Evolutionary conservation across 257 asterid genomes (phyloP).

Genomic region (Solanum clarkiae): DNA sequence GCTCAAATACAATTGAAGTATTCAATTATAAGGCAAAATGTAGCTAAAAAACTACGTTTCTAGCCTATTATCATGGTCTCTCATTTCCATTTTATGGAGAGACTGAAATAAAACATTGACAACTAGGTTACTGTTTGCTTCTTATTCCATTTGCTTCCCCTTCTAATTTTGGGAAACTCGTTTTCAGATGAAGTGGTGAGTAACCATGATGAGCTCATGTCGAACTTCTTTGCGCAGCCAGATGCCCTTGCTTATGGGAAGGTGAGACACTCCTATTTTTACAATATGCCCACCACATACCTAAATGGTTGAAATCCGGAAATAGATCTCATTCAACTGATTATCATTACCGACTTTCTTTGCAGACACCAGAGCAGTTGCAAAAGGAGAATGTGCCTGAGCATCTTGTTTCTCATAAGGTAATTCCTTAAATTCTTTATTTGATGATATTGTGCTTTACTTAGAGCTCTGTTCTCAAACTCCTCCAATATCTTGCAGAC

Average conservation of each 20-base stretch:
- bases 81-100: not conserved
- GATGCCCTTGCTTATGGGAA: conserved; percentile 99
- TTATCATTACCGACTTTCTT: not conserved
- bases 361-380: conserved; percentile 87
- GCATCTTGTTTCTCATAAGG: conserved; percentile 90
- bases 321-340: not conserved
- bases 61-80: not conserved
- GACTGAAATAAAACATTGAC: not conserved
- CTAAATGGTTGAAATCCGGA: not conserved
- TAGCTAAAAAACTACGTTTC: not conserved
- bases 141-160: not conserved
- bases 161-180: not conserved
- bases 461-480: not conserved
- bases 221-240: conserved; percentile 99
- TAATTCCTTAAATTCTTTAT: conserved; percentile 8
- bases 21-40: not conserved
- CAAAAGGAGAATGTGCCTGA: conserved; percentile 65
- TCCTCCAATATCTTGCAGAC: conserved; percentile 40
- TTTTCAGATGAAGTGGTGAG: conserved; percentile 82
- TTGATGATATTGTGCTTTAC: conserved; percentile 1
- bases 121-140: not conserved
- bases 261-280: conserved; percentile 21
- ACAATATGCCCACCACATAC: not conserved
- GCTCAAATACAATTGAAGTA: not conserved
- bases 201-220: conserved; percentile 99